Evolutionary conservation across 441 rosid species (phyloP), one percentile per base, ranked within the genome.

Genomic region (Adansonia rubrostipa): DNA sequence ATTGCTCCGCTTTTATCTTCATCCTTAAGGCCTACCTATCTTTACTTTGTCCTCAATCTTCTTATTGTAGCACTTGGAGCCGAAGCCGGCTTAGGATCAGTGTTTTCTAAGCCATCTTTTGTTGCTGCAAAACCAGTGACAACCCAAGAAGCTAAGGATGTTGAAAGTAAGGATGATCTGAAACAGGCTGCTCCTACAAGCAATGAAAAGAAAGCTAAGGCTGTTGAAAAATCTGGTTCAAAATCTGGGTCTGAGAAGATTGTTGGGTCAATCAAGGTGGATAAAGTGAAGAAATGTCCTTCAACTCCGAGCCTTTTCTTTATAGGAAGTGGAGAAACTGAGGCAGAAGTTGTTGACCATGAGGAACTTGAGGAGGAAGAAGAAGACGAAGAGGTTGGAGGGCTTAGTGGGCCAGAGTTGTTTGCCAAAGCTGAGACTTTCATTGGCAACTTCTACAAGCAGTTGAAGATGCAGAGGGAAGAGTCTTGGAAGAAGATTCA

Each of bases 391-490:
- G 85, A 63, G 44, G 80, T 10, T 28, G 89, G 17, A 7, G 90
- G 57, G 11, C 71, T 84, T 22, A 88, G 80, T 11, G 83, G 89
- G 70, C 88, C 84, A 73, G 96, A 92, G 80, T 80, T 92, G 67
- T 90, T 82, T 73, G 78, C 87, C 14, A 89, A 92, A 85, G 86
- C 92, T 42, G 96, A 92, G 80, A 86, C 50, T 40, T 92, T 92
- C 77, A 92, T 92, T 3, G 91, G 92, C 5, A 88, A 90, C 73
- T 92, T 92, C 48, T 83, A 90, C 87, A 84, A 81, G 79, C 92
- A 92, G 84, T 83, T 92, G 88, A 84, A 89, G 89, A 88, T 90
- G 89, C 94, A 92, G 72, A 89, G 92, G 80, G 93, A 88, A 81
- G 93, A 90, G 4, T 92, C 92, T 2, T 87, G 87, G 93, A 85